phyloP scores from a whole-genome alignment of 1,284 basidiomycete species.

The Naganishia albida region DNA sequence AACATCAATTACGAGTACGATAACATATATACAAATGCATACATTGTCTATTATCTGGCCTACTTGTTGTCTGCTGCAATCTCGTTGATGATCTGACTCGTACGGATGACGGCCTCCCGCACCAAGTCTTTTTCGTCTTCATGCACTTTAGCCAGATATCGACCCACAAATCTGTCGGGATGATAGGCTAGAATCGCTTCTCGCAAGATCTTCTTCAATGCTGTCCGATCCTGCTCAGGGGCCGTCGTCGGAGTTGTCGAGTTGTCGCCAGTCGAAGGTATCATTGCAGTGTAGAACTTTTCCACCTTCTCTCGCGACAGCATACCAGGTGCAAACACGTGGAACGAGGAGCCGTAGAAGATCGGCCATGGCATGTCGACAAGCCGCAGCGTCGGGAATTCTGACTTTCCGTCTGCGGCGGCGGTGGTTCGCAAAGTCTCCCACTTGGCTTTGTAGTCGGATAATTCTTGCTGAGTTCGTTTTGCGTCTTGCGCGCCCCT shows the following conservation, averaged over 20 bases:
- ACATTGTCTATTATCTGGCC: not conserved
- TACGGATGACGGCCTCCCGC: conserved; percentile 25
- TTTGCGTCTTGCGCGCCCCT: conserved; percentile 27
- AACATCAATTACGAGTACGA: not conserved
- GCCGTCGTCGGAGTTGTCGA: not conserved
- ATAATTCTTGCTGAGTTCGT: conserved; percentile 21
- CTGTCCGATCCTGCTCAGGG: conserved; percentile 12
- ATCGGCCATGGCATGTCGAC: conserved; percentile 34
- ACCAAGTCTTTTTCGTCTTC: conserved; percentile 32
- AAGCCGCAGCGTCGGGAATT: not conserved
- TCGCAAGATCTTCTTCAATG: conserved; percentile 25
- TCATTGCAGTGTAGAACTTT: conserved; percentile 27
- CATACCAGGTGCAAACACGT: conserved; percentile 21
- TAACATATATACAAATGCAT: not conserved
- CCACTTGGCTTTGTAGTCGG: conserved; percentile 32
- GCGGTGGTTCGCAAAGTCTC: not conserved
- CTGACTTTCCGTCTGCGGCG: not conserved
- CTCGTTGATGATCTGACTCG: conserved; percentile 33
- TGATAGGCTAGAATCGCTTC: conserved; percentile 34
- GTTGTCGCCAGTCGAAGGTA: not conserved
- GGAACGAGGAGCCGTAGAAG: conserved; percentile 26
- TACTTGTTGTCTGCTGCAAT: conserved; percentile 29
- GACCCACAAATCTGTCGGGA: conserved; percentile 32
- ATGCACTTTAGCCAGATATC: conserved; percentile 20
- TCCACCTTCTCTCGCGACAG: conserved; percentile 29